These are phyloP conservation scores for Diaporthe citri DNA, from an alignment of 2,329 filamentous ascomycete species.

Conservation along the genomic window DNA sequence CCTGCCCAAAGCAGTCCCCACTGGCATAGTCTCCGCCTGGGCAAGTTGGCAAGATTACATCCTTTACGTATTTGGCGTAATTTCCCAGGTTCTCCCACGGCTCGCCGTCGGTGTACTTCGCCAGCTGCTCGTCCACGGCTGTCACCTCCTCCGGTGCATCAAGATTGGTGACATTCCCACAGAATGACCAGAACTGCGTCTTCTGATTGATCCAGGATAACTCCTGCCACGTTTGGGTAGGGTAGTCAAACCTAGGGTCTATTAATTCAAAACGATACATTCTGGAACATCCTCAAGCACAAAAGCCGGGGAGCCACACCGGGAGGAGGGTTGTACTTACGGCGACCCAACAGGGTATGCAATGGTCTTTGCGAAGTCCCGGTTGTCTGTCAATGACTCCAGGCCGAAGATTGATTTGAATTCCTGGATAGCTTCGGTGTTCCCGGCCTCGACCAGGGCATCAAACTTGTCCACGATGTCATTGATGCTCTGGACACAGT, in stretches of 20 bases:
- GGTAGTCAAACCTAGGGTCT: conserved; percentile 54
- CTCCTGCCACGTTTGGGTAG: conserved; percentile 66
- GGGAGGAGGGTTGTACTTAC: no score
- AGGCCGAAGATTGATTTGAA: conserved; percentile 63
- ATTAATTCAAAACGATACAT: no score
- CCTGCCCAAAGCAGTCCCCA: conserved; percentile 58
- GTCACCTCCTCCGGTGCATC: conserved; percentile 57
- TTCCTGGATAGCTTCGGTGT: conserved; percentile 56
- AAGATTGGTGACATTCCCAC: conserved; percentile 62
- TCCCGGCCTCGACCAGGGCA: conserved; percentile 55
- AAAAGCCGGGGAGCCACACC: no score
- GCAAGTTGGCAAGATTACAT: conserved; percentile 57
- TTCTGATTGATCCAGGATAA: conserved; percentile 61
- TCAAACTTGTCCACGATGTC: conserved; percentile 64
- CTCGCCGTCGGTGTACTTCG: conserved; percentile 62
- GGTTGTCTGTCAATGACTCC: conserved; percentile 55
- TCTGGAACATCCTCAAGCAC: no score
- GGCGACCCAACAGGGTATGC: conserved; percentile 60
- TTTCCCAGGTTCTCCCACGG: conserved; percentile 64
- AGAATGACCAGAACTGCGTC: conserved; percentile 65
- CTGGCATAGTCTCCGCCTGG: conserved; percentile 55
- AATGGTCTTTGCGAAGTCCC: conserved; percentile 63
- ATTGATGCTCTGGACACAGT: conserved; percentile 63
- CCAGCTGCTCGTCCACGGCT: conserved; percentile 58
- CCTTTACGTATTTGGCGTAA: conserved; percentile 65